phyloP scores from a whole-genome alignment of 192 early-diverging fungal genomes.

The Ambispora gerdemannii region DNA sequence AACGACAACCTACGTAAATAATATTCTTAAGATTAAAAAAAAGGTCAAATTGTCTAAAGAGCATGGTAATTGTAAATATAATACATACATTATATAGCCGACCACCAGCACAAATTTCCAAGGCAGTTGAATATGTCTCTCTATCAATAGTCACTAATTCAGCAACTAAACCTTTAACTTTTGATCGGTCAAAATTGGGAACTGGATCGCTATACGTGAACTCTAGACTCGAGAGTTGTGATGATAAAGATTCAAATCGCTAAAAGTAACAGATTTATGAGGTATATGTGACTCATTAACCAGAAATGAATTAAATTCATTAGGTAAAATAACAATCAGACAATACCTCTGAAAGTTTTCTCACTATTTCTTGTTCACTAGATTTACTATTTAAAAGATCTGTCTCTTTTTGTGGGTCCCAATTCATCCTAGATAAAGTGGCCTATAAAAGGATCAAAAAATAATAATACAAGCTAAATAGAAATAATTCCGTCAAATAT shows the following conservation, averaged over 20 bases:
- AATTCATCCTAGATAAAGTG: conserved; percentile 32
- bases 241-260: conserved; percentile 49
- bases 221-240: conserved; percentile 59
- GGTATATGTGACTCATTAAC: too few relatives aligned
- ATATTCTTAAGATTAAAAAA: conserved; percentile 6
- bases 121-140: conserved; percentile 69
- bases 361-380: conserved; percentile 31
- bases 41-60: too few relatives aligned
- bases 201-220: conserved; percentile 84
- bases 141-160: conserved; percentile 78
- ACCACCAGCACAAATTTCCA: conserved; percentile 95
- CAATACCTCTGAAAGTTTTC: conserved; percentile 42
- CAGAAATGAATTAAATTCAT: background rate
- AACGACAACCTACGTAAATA: conserved; percentile 76
- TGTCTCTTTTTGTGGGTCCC: conserved; percentile 45
- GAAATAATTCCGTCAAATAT: too few relatives aligned
- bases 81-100: conserved; percentile 78
- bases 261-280: conserved; percentile 30
- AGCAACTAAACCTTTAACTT: conserved; percentile 93
- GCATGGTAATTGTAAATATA: background rate
- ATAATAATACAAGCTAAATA: too few relatives aligned
- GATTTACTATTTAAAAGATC: conserved; percentile 37
- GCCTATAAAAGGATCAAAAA: too few relatives aligned
- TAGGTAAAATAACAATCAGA: too few relatives aligned
- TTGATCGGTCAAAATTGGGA: conserved; percentile 81